Evolutionary conservation across 1,139 yeast genomes (phyloP), one percentile per base, ranked within the genome.

Genomic region (Debaryomyces coudertii): DNA sequence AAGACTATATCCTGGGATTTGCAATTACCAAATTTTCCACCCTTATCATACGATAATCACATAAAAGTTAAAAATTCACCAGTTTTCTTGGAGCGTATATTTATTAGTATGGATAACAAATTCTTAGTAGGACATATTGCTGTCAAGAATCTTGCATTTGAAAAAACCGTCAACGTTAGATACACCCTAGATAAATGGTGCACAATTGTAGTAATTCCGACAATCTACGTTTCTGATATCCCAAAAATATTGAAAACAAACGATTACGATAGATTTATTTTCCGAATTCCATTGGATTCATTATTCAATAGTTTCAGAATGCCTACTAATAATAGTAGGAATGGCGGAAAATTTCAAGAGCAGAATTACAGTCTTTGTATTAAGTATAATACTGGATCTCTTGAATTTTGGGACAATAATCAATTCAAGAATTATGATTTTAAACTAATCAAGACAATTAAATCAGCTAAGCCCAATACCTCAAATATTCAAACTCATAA

Each of bases 361-460:
- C 62, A 62, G 37, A 51, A 50, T 16, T 69, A 67, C 50, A 62
- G 69, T 43, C 70, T 87, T 55, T 88, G 95, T 58, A 76, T 88
- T 34, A 76, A 81, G 46, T 89, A 82, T 60, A 61, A 59, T 39
- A 63, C 80, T 23, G 68, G 69, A 25, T 73, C 73, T 22, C 61
- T 64, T 25, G 92, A 85, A 54, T 80, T 60, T 59, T 90, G 96
- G 96, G 96, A 89, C 64, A 89, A 87, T 66, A 89, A 90, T 63
- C 53, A 66, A 33, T 61, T 60, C 40, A 63, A 67, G 44, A 89
- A 89, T 64, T 89, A 86, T 64, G 73, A 71, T 42, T 71, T 88
- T 23, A 67, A 68, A 43, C 69, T 86, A 47, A 67, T 58, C 14
- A 69, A 69, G 48, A 44, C 42, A n/a, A 24, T 33, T 16, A 36